A percentile compares a stretch with the other conserved stretches of the same genome.
These are phyloP conservation scores for Cystobasidium slooffiae DNA, from an alignment of 1,284 basidiomycete species.

Conservation along the genomic window DNA sequence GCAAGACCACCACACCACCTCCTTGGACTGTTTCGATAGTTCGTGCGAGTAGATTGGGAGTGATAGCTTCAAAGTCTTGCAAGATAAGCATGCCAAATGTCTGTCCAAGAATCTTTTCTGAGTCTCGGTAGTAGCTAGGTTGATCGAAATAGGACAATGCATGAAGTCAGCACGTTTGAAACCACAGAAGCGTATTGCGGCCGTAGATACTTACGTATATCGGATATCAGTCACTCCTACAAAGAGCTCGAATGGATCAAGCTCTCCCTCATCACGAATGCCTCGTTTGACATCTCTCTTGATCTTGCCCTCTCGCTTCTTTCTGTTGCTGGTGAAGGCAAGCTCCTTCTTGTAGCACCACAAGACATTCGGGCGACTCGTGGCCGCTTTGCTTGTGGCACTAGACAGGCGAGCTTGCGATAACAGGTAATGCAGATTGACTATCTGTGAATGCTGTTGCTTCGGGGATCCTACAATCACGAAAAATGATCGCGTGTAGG, in stretches of 20 bases:
- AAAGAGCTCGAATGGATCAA: constrained; percentile 97
- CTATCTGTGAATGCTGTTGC: constrained; percentile 83
- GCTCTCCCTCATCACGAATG: constrained; percentile 89
- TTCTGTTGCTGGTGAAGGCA: constrained; percentile 92
- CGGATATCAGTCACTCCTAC: constrained; percentile 98
- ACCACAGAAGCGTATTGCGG: background rate
- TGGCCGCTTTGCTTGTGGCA: constrained; percentile 59
- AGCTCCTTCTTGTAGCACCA: constrained; percentile 99
- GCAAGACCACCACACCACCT: constrained; percentile 86
- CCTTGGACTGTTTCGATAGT: constrained; percentile 99
- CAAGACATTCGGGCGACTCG: constrained; percentile 78
- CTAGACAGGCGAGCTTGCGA: constrained; percentile 69
- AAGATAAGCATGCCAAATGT: constrained; percentile 97
- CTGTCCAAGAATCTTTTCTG: constrained; percentile 92
- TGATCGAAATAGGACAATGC: background rate
- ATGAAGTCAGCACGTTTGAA: background rate
- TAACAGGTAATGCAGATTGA: constrained; percentile 92
- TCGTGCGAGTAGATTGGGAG: constrained; percentile 92
- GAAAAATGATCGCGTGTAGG: constrained; percentile 83
- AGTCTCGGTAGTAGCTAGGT: constrained; percentile 83
- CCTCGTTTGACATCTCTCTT: constrained; percentile 93
- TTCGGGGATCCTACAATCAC: constrained; percentile 95
- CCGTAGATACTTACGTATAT: constrained; percentile 71
- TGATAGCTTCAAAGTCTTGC: constrained; percentile 98
- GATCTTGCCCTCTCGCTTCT: constrained; percentile 93